Evolutionary conservation across 306 rosid species (phyloP).

Genomic region (Luffa aegyptiaca): DNA sequence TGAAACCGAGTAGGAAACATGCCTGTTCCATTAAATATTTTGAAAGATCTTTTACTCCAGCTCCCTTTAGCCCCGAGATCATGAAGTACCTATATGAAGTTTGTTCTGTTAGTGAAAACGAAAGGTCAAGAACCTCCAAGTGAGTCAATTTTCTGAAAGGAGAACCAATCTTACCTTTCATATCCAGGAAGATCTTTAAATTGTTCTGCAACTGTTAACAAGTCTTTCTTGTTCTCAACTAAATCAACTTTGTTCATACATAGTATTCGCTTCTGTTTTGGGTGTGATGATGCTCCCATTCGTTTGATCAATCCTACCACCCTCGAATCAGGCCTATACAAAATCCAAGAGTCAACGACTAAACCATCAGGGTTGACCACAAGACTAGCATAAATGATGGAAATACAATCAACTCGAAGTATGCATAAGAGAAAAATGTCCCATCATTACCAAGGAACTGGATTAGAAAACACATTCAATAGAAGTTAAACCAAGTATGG

Average conservation of each 20-base stretch:
- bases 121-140: slow-evolving; percentile 15
- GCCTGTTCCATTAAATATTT: slow-evolving; percentile 79
- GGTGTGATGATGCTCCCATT: slow-evolving; percentile 53
- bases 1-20: slow-evolving; percentile 26
- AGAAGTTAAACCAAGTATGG: not conserved
- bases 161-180: slow-evolving; percentile 47
- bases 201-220: slow-evolving; percentile 63
- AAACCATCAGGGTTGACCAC: slow-evolving; percentile 4
- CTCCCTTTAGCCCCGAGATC: slow-evolving; percentile 92
- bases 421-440: not conserved
- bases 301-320: slow-evolving; percentile 62
- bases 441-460: not conserved
- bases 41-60: slow-evolving; percentile 68
- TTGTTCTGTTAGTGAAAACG: not conserved
- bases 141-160: not conserved
- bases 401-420: not conserved
- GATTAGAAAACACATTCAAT: not conserved
- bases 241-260: slow-evolving; percentile 94
- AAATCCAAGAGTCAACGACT: slow-evolving; percentile 9
- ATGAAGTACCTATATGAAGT: slow-evolving; percentile 57
- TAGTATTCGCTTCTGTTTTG: slow-evolving; percentile 70
- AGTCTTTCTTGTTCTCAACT: slow-evolving; percentile 86
- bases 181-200: slow-evolving; percentile 84
- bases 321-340: slow-evolving; percentile 69
- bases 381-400: not conserved